Percentiles rank a stretch among this genome's conserved stretches.
Conservation (phyloP, 176 grass and related monocot genomes). For the Hsuehochloa calcarea region DNA sequence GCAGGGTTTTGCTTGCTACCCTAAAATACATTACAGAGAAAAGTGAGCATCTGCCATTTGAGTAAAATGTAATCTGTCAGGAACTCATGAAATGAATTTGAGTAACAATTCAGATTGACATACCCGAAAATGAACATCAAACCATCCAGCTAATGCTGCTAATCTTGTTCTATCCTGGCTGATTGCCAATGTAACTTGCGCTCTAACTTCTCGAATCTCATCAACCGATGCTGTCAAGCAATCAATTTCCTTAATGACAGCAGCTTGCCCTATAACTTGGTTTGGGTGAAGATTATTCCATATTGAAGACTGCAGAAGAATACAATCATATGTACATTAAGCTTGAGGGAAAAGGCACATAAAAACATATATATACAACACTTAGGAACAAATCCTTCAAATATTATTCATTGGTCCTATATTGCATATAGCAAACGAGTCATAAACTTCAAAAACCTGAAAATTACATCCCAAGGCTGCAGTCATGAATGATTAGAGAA, state of each 20-base stretch:
- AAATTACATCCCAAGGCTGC: background rate
- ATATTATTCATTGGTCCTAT: background rate
- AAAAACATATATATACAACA: background rate
- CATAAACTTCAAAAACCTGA: background rate
- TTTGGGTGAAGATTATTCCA: conserved; percentile 93
- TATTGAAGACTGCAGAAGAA: conserved; percentile 68
- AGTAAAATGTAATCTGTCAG: background rate
- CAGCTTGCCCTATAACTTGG: conserved; percentile 79
- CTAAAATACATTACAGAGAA: conserved; percentile 36
- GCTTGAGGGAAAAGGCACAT: background rate
- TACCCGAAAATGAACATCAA: conserved; percentile 98
- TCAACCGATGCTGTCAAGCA: conserved; percentile 86
- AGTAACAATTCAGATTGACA: conserved; percentile 18
- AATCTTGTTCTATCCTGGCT: conserved; percentile 59
- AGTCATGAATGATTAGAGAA: conserved; percentile 1
- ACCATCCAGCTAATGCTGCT: conserved; percentile 91
- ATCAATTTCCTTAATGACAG: conserved; percentile 89
- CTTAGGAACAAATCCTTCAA: background rate
- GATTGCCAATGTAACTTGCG: conserved; percentile 61
- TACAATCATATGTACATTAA: conserved; percentile 1
- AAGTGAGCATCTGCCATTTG: conserved; percentile 6
- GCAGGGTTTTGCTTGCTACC: conserved; percentile 69
- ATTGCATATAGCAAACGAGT: background rate
- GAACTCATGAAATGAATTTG: background rate
- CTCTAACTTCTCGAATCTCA: conserved; percentile 67